These are phyloP conservation scores for Chaetomium sp. DNA, from an alignment of 2,329 filamentous ascomycete species.

Conservation along the genomic window DNA sequence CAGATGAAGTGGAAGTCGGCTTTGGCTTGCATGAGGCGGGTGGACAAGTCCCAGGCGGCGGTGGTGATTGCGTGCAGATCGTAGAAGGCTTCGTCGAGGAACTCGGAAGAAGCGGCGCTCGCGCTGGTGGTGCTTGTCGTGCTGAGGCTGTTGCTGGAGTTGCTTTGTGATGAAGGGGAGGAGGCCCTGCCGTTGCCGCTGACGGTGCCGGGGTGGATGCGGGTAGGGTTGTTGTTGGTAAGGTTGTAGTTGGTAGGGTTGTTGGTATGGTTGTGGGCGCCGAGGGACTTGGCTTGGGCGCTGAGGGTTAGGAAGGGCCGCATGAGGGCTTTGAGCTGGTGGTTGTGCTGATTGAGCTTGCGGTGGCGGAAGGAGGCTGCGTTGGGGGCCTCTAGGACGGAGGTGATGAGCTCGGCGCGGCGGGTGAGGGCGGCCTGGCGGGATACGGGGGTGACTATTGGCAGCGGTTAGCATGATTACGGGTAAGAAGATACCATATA, in stretches of 20 bases:
- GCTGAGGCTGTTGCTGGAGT: too few relatives aligned
- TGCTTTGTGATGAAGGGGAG: conserved; percentile 19
- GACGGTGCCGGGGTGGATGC: too few relatives aligned
- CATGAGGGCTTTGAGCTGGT: conserved; percentile 30
- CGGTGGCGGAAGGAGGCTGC: conserved; percentile 24
- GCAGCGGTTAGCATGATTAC: too few relatives aligned
- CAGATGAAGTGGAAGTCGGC: conserved; percentile 35
- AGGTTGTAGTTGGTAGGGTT: not conserved
- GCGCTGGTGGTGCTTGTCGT: too few relatives aligned
- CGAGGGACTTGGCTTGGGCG: not conserved
- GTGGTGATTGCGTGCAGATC: conserved; percentile 39
- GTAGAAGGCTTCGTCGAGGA: conserved; percentile 30
- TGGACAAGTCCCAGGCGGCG: conserved; percentile 40
- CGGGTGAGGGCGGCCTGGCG: conserved; percentile 33
- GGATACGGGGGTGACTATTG: not conserved
- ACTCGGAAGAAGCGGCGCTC: too few relatives aligned
- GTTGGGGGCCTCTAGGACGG: conserved; percentile 27
- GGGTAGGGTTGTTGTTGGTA: not conserved
- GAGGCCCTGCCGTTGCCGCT: too few relatives aligned
- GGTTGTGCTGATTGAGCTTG: conserved; percentile 21
- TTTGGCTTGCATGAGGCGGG: conserved; percentile 38
- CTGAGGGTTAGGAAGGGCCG: conserved; percentile 37
- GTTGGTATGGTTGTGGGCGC: not conserved
- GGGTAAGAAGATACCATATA: too few relatives aligned
- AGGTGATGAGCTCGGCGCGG: conserved; percentile 29